Percentiles rank a stretch among this genome's conserved stretches.
These are phyloP conservation scores for Wickerhamomyces queroliae DNA, from an alignment of 805 yeast genomes.

Conservation along the genomic window DNA sequence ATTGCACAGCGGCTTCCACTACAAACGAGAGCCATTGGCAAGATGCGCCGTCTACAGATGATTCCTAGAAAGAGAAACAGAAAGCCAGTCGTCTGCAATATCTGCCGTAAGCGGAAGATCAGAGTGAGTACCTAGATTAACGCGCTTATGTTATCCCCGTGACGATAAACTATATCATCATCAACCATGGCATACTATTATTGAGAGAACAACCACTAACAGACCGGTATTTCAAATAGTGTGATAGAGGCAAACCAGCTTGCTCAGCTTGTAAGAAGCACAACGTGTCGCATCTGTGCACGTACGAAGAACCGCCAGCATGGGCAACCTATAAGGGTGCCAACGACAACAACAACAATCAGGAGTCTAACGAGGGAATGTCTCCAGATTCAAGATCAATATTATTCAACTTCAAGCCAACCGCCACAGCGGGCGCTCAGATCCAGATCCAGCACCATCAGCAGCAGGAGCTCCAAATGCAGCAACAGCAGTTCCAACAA, in stretches of 20 bases:
- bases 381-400: conserved; percentile 3
- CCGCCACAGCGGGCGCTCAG: conserved; percentile 2
- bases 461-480: conserved; percentile 8
- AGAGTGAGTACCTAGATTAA: conserved; percentile 15
- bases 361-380: conserved; percentile 1
- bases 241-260: conserved; percentile 22
- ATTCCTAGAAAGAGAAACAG: conserved; percentile 13
- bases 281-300: conserved; percentile 18
- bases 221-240: conserved; percentile 15
- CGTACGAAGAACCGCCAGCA: conserved; percentile 19
- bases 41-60: neutral
- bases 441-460: conserved; percentile 5
- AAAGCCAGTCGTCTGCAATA: conserved; percentile 23
- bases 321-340: conserved; percentile 1
- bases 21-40: neutral
- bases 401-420: conserved; percentile 3
- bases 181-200: too few relatives aligned
- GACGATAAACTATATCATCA: too few relatives aligned
- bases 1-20: neutral
- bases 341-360: neutral
- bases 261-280: conserved; percentile 22
- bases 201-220: conserved; percentile 2
- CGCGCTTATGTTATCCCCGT: neutral
- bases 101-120: conserved; percentile 24
- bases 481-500: conserved; percentile 16